Base-by-base conservation (phyloP, 495 filamentous ascomycete genomes). In the Melanomma pulvis-pyrius region DNA sequence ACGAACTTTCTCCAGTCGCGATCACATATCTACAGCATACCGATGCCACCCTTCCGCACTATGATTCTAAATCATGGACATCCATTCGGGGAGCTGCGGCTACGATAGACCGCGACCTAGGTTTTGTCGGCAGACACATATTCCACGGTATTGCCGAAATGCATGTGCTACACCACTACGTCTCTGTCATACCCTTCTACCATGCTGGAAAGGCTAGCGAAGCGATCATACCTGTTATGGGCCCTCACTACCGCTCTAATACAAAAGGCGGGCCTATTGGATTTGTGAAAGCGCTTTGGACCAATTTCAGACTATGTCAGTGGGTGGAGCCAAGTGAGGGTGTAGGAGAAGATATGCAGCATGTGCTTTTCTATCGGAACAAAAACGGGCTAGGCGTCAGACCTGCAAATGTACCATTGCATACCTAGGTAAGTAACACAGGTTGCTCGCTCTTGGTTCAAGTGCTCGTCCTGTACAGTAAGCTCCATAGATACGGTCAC, bases 91-190 rank as follows among this genome's bases (percentile, higher is more conserved):
- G 92, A 49, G 90, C 91, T 44, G 88, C 91, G 28, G 87, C 88
- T 34, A 94, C 91, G 28, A 90, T 96, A 59, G 91, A 96, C 73
- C 89, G 92, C 69, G 88, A 92, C 70, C 89, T 92, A 67, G 91
- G 91, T 55, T 93, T 92, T 79, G 87, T 92, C 73, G 92, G 91
- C 39, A 89, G 89, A 59, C 83, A 87, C 69, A 82, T 96, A 68
- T 84, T 96, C 78, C 91, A 96, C 80, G 90, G 90, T 71, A 93
- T 94, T 74, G 88, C 92, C 75, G 91, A 96, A 77, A 91, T 90
- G 49, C 91, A 93, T 79, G 91, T 96, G 58, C 82, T 92, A 48
- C 91, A 96, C 80, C 91, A 94, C 82, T 88, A 91, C 73, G 86
- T 93, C 71, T 85, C 83, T 74, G 85, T 82, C 69, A 96, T 94